These are phyloP conservation scores for Aspergillus pseudoglaucus DNA, from an alignment of 2,329 filamentous ascomycete species.

Conservation along the genomic window DNA sequence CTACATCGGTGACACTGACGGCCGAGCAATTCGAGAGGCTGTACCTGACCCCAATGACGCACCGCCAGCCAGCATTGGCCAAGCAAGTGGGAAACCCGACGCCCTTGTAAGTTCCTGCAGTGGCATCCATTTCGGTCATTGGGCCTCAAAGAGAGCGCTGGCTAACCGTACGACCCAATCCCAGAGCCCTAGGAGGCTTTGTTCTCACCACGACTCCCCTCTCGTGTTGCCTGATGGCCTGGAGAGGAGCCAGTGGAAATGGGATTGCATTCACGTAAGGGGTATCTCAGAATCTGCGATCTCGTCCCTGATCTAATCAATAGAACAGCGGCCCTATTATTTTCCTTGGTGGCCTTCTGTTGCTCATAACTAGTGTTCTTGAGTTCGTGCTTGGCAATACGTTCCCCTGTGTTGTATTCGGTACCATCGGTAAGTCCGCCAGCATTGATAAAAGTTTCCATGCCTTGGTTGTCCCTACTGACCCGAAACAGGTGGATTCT, in stretches of 20 bases:
- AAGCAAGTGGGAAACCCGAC: slow-evolving; percentile 28
- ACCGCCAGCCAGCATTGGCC: slow-evolving; percentile 20
- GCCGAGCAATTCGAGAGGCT: slow-evolving; percentile 30
- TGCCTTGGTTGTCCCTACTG: slow-evolving; percentile 2
- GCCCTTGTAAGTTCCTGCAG: slow-evolving; percentile 20
- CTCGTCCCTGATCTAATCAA: background rate
- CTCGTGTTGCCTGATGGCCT: slow-evolving; percentile 21
- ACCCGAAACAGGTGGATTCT: slow-evolving; percentile 41
- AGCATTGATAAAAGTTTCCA: background rate
- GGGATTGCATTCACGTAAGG: slow-evolving; percentile 20
- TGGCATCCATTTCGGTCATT: background rate
- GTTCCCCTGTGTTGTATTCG: slow-evolving; percentile 54
- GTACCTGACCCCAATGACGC: slow-evolving; percentile 28
- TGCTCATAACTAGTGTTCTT: slow-evolving; percentile 47
- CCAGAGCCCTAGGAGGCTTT: slow-evolving; percentile 19
- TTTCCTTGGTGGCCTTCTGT: slow-evolving; percentile 50
- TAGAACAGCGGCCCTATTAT: slow-evolving; percentile 40
- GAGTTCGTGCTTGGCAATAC: slow-evolving; percentile 56
- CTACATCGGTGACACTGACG: slow-evolving; percentile 21
- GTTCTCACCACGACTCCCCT: slow-evolving; percentile 21
- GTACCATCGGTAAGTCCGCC: slow-evolving; percentile 38
- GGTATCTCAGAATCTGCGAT: slow-evolving; percentile 1
- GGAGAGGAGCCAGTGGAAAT: slow-evolving; percentile 19
- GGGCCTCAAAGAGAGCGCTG: background rate
- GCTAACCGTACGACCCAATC: background rate